These are phyloP conservation scores for Pseudoturritis turrita DNA, from an alignment of 345 rosid genomes.

Conservation along the genomic window DNA sequence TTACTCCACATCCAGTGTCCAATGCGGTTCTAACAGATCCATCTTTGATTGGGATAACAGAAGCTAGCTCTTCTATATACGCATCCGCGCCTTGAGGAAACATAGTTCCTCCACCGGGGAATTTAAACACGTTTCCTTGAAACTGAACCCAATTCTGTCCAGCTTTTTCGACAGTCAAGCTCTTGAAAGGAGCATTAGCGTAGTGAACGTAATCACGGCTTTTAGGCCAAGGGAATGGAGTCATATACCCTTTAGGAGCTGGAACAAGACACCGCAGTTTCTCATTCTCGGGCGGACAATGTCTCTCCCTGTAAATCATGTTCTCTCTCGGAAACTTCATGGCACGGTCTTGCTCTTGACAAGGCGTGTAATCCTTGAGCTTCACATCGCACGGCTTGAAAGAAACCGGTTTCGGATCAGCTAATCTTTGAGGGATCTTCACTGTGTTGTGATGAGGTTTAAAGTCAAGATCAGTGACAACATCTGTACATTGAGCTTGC, in stretches of 20 bases:
- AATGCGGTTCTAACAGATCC: slow-evolving; percentile 90
- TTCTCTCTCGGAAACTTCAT: slow-evolving; percentile 91
- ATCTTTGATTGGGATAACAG: slow-evolving; percentile 82
- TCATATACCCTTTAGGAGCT: slow-evolving; percentile 83
- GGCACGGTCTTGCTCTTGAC: slow-evolving; percentile 92
- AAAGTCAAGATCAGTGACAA: slow-evolving; percentile 58
- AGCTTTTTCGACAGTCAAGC: slow-evolving; percentile 86
- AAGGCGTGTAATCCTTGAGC: slow-evolving; percentile 83
- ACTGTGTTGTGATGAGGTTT: slow-evolving; percentile 72
- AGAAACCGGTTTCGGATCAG: slow-evolving; percentile 47
- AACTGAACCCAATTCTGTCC: slow-evolving; percentile 91
- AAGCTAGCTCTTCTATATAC: slow-evolving; percentile 81
- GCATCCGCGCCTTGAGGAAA: slow-evolving; percentile 99
- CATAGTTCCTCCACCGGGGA: slow-evolving; percentile 99
- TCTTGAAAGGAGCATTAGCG: slow-evolving; percentile 91
- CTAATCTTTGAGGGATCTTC: slow-evolving; percentile 41
- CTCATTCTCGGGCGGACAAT: slow-evolving; percentile 80
- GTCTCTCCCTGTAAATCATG: slow-evolving; percentile 94
- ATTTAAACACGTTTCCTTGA: slow-evolving; percentile 84
- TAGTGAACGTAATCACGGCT: slow-evolving; percentile 86
- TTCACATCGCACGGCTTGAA: slow-evolving; percentile 77
- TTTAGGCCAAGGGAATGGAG: slow-evolving; percentile 97
- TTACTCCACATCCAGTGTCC: slow-evolving; percentile 98
- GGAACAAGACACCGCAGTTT: slow-evolving; percentile 85
- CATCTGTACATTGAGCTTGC: slow-evolving; percentile 54